phyloP scores from a whole-genome alignment of 2,329 filamentous ascomycete genomes.

The Aureobasidium uvarum region DNA sequence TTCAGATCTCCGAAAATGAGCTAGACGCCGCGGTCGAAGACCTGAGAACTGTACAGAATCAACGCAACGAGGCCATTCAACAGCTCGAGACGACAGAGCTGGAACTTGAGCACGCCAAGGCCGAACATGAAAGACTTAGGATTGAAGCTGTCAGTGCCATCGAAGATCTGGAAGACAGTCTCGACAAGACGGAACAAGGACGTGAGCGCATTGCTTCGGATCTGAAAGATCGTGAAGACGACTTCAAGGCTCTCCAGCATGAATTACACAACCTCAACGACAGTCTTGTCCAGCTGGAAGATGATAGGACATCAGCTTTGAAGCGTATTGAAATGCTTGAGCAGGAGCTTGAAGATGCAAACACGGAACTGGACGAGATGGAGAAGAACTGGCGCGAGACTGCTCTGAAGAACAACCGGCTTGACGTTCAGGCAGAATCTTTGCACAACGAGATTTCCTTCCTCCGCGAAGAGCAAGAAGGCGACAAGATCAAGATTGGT shows the following conservation, averaged over 20 bases:
- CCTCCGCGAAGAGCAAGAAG: conserved; percentile 92
- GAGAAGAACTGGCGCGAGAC: conserved; percentile 81
- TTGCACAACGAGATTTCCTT: conserved; percentile 92
- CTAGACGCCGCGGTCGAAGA: conserved; percentile 77
- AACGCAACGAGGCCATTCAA: conserved; percentile 81
- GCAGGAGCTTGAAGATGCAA: conserved; percentile 76
- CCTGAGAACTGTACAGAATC: conserved; percentile 71
- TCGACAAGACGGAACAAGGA: conserved; percentile 66
- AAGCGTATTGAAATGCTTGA: conserved; percentile 80
- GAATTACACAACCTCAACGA: conserved; percentile 94
- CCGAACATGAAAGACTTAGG: conserved; percentile 52
- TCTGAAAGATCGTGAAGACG: conserved; percentile 74
- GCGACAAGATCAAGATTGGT: conserved; percentile 96
- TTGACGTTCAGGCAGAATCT: conserved; percentile 89
- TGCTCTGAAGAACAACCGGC: conserved; percentile 80
- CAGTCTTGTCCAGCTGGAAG: conserved; percentile 79
- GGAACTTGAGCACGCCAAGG: conserved; percentile 56
- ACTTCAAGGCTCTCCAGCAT: conserved; percentile 84
- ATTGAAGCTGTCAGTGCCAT: conserved; percentile 60
- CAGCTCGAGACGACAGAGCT: conserved; percentile 65
- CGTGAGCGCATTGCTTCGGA: conserved; percentile 68
- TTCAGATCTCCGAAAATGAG: conserved; percentile 72
- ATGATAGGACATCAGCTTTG: conserved; percentile 78
- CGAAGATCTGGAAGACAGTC: conserved; percentile 45
- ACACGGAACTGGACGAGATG: conserved; percentile 80